Evolutionary conservation across 345 rosid genomes (phyloP), one percentile per base, ranked within the genome.

Genomic region (Lepidium didymum): DNA sequence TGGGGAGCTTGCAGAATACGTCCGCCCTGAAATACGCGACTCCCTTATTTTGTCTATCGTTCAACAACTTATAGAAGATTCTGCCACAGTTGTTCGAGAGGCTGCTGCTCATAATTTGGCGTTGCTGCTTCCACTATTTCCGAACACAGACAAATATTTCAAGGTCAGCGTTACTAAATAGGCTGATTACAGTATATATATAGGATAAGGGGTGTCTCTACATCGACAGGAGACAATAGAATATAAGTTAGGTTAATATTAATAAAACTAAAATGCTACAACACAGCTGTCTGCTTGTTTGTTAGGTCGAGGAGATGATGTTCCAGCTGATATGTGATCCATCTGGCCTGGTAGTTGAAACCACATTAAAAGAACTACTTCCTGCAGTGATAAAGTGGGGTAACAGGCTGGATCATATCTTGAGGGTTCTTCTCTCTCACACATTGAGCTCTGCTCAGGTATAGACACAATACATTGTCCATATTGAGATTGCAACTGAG

Each of bases 1-100:
- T 75, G 97, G 98, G 67, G 81, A 93, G 85, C 96, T 93, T 79
- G 98, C 96, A 70, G 92, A 84, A 57, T 93, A 80, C 79, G 96
- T 93, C 75, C 83, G 94, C 62, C 96, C 91, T 15, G 98, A 88
- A 81, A 93, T 90, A 66, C 92, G 97, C 31, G 98, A 86, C 83
- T 93, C 98, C 75, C 96, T 93, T 54, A 93, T 93, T 69, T 81
- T 93, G 73, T 93, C 98, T 21, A 93, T 93, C 72, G 79, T 88
- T 64, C 97, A 87, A 78, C 98, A 93, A 78, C 84, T 90, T 50
- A 60, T 93, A 44, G 98, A 93, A 83, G 98, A 93, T 78, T 74
- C 98, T 71, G 97, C 97, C 58, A 90, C 86, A 40, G 82, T 93
- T 78, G 96, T 93, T 68, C 92, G 97, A 68, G 97, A 93, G 78